Percentiles rank a stretch among this genome's conserved stretches.
phyloP scores from a whole-genome alignment of 2,329 filamentous ascomycete species.

The Hirsutella minnesotensis region DNA sequence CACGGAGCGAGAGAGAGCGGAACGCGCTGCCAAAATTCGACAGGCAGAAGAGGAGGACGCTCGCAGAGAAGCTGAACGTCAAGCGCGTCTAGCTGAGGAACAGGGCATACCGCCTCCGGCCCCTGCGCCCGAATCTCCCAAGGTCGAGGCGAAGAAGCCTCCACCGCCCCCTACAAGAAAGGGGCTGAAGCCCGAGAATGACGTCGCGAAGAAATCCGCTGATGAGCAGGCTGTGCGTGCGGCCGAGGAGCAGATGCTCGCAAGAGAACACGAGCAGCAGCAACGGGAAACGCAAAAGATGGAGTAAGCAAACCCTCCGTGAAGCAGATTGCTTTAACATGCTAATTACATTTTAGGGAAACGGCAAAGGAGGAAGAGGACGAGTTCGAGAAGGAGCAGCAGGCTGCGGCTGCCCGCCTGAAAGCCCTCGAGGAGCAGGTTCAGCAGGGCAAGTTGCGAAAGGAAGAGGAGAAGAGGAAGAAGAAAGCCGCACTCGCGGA shows the following conservation, averaged over 20 bases:
- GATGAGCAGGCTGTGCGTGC: slow-evolving; percentile 43
- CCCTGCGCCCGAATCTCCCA: slow-evolving; percentile 36
- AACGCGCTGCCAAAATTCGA: slow-evolving; percentile 74
- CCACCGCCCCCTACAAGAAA: slow-evolving; percentile 76
- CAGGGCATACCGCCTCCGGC: slow-evolving; percentile 50
- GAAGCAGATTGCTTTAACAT: too few relatives aligned
- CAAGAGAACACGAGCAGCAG: slow-evolving; percentile 65
- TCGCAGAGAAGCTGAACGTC: slow-evolving; percentile 75
- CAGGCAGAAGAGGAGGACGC: slow-evolving; percentile 93
- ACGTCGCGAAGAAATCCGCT: slow-evolving; percentile 43
- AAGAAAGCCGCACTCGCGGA: slow-evolving; percentile 83
- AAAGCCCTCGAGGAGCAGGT: slow-evolving; percentile 90
- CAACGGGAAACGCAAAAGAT: slow-evolving; percentile 60
- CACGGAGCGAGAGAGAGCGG: slow-evolving; percentile 75
- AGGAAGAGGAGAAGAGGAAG: slow-evolving; percentile 87
- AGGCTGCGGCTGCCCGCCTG: slow-evolving; percentile 71
- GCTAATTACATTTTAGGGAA: slow-evolving; percentile 37
- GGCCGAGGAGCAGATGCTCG: slow-evolving; percentile 53
- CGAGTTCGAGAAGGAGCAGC: slow-evolving; percentile 67
- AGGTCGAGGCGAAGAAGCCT: slow-evolving; percentile 47
- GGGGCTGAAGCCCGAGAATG: slow-evolving; percentile 46
- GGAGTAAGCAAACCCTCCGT: slow-evolving; percentile 56
- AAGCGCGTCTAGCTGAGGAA: slow-evolving; percentile 72
- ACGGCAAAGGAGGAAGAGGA: slow-evolving; percentile 66
- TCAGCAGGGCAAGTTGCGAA: slow-evolving; percentile 83